Evolutionary conservation across 768 basidiomycete genomes (phyloP).

Genomic region (Lentinula sp.): DNA sequence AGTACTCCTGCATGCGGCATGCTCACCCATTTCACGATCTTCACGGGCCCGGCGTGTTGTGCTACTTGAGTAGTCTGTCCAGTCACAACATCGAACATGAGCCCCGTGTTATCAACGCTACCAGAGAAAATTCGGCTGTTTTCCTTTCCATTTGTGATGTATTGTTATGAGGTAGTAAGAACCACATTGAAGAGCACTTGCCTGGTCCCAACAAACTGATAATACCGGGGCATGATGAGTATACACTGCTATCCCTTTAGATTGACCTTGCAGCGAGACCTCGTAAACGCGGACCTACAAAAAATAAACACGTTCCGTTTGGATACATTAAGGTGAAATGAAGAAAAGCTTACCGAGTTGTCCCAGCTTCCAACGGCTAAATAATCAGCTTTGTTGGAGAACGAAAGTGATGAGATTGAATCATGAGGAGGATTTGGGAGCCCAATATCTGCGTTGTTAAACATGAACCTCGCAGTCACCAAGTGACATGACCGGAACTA

Average conservation of each 20-base stretch:
- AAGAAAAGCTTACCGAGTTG: constrained; percentile 59
- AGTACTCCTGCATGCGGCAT: constrained; percentile 75
- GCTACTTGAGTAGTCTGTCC: constrained; percentile 80
- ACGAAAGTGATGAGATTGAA: constrained; percentile 80
- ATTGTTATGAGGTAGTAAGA: neutral
- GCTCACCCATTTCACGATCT: constrained; percentile 67
- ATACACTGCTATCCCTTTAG: constrained; percentile 88
- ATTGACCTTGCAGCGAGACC: constrained; percentile 48
- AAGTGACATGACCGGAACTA: neutral
- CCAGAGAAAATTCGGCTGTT: constrained; percentile 88
- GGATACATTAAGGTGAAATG: neutral
- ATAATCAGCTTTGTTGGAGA: constrained; percentile 82
- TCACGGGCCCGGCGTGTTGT: constrained; percentile 86
- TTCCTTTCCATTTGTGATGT: constrained; percentile 43
- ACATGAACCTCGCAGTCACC: neutral
- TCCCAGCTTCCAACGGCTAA: constrained; percentile 94
- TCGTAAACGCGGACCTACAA: constrained; percentile 89
- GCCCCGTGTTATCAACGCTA: constrained; percentile 92
- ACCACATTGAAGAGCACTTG: constrained; percentile 23
- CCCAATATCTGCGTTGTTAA: constrained; percentile 64
- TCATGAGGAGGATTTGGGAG: constrained; percentile 77
- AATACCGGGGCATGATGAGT: constrained; percentile 86
- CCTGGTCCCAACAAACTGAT: constrained; percentile 88
- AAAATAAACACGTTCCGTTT: neutral
- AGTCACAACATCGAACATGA: constrained; percentile 88